Evolutionary conservation across 805 yeast species (phyloP).

Genomic region (Wickerhamomyces sydowiorum): DNA sequence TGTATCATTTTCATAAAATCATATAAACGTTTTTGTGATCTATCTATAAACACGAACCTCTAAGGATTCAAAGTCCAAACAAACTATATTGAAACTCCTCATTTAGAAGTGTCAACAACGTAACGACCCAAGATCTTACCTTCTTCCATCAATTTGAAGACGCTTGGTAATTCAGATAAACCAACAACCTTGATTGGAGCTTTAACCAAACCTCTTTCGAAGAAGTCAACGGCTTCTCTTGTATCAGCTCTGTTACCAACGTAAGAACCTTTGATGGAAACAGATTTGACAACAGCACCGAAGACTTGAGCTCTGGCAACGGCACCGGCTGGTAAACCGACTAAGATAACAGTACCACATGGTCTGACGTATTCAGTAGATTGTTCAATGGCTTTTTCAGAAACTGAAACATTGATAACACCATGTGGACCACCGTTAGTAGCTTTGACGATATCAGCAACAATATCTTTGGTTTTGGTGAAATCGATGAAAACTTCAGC

Average conservation of each 20-base stretch:
- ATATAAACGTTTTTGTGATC: too few species aligned
- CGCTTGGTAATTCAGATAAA: conserved; percentile 44
- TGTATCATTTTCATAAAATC: background rate
- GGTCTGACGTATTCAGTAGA: conserved; percentile 57
- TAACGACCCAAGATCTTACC: conserved; percentile 62
- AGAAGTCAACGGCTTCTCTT: conserved; percentile 69
- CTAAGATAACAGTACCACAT: conserved; percentile 62
- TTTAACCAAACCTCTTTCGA: conserved; percentile 56
- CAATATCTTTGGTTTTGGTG: conserved; percentile 45
- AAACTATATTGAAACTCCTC: conserved; percentile 21
- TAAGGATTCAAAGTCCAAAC: too few species aligned
- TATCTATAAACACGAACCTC: background rate
- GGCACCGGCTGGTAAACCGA: conserved; percentile 77
- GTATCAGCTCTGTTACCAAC: conserved; percentile 88
- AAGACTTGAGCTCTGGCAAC: conserved; percentile 62
- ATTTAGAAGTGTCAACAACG: conserved; percentile 52
- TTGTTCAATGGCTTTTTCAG: conserved; percentile 56
- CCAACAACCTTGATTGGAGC: conserved; percentile 59
- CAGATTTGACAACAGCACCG: conserved; percentile 62
- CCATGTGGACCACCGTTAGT: conserved; percentile 73
- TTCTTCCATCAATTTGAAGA: conserved; percentile 53
- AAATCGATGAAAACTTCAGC: conserved; percentile 60
- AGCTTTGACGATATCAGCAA: conserved; percentile 42
- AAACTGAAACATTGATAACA: conserved; percentile 64
- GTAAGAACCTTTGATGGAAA: conserved; percentile 71